Evolutionary conservation across 2,329 filamentous ascomycete genomes (phyloP).

Genomic region (Aplosporella prunicola): DNA sequence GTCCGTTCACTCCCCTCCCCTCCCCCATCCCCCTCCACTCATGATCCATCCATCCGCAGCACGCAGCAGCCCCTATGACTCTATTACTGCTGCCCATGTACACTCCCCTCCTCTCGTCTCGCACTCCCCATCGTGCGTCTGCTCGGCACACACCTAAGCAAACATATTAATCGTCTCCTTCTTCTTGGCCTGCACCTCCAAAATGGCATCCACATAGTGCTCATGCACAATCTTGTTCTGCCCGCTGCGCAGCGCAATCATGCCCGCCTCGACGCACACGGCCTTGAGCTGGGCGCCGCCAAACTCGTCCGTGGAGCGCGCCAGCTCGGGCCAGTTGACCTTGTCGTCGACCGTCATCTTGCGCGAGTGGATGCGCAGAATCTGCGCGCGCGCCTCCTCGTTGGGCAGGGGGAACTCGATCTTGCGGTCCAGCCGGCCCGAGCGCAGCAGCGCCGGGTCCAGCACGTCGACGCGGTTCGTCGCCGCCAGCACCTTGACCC

Average conservation of each 20-base stretch:
- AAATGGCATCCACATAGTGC: conserved; percentile 96
- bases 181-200: conserved; percentile 93
- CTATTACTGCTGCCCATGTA: no score
- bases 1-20: no score
- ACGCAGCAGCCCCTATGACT: no score
- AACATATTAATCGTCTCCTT: conserved; percentile 57
- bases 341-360: conserved; percentile 95
- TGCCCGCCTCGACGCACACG: conserved; percentile 96
- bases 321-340: conserved; percentile 94
- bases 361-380: conserved; percentile 90
- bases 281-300: conserved; percentile 96
- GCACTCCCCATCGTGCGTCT: neutral
- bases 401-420: conserved; percentile 98
- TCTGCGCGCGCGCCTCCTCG: conserved; percentile 93
- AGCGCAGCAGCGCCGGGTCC: conserved; percentile 82
- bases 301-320: conserved; percentile 95
- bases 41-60: no score
- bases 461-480: conserved; percentile 93
- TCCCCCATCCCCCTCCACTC: no score
- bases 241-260: conserved; percentile 92
- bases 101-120: neutral
- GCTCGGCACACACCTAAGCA: conserved; percentile 24
- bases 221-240: conserved; percentile 97
- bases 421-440: conserved; percentile 87
- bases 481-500: conserved; percentile 90